These are phyloP conservation scores for Lentithecium fluviatile DNA, from an alignment of 495 filamentous ascomycete genomes.

Conservation along the genomic window DNA sequence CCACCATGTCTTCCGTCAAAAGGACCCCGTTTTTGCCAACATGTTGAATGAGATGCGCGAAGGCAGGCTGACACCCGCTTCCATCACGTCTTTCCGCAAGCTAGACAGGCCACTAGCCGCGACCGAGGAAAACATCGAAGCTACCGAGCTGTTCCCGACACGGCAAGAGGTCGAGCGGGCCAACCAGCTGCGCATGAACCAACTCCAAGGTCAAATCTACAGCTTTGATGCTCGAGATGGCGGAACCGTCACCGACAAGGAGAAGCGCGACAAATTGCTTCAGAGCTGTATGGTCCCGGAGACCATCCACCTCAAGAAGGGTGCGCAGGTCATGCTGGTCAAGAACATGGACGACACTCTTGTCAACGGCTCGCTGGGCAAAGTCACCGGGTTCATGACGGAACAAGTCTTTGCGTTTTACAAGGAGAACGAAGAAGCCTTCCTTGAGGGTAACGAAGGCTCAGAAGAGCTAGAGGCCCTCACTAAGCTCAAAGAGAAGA, in stretches of 20 bases:
- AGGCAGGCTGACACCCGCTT: conserved; percentile 69
- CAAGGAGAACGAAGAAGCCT: conserved; percentile 56
- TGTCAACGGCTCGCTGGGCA: conserved; percentile 91
- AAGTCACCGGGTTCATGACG: conserved; percentile 81
- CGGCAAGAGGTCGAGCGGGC: conserved; percentile 85
- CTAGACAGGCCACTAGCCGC: conserved; percentile 67
- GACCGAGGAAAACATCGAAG: conserved; percentile 72
- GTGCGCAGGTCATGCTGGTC: conserved; percentile 98
- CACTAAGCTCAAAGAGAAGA: conserved; percentile 20
- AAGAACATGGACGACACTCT: conserved; percentile 95
- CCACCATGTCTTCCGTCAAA: conserved; percentile 94
- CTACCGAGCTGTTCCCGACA: conserved; percentile 94
- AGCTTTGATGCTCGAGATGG: conserved; percentile 71
- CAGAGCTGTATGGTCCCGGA: conserved; percentile 89
- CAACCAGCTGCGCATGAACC: conserved; percentile 70
- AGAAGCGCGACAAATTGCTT: conserved; percentile 72
- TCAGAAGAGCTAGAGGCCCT: conserved; percentile 39
- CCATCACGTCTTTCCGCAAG: conserved; percentile 66
- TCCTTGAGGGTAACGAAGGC: conserved; percentile 43
- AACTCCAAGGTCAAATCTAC: conserved; percentile 64
- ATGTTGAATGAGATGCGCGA: conserved; percentile 98
- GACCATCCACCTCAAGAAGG: conserved; percentile 76
- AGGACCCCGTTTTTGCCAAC: conserved; percentile 86
- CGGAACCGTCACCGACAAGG: conserved; percentile 67
- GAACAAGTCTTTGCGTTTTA: conserved; percentile 72